Conservation (phyloP, 176 grass and related monocot species). For the Eragrostis nindensis region DNA sequence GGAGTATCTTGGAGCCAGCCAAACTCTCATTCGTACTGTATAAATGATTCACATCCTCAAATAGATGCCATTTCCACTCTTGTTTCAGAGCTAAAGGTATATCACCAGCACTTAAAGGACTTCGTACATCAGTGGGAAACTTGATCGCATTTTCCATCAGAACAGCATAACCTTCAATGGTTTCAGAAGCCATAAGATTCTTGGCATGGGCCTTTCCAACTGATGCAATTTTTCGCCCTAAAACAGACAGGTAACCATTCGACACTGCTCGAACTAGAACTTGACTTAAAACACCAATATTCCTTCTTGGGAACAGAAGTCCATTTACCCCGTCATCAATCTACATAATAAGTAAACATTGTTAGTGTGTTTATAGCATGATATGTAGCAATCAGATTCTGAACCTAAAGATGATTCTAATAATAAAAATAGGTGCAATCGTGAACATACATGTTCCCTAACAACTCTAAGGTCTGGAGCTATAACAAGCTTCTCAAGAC, state of each 20-base stretch:
- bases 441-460: constrained; percentile 75
- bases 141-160: constrained; percentile 79
- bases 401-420: constrained; percentile 24
- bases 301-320: constrained; percentile 77
- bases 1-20: constrained; percentile 59
- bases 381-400: constrained; percentile 19
- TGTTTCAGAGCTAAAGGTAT: constrained; percentile 74
- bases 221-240: constrained; percentile 71
- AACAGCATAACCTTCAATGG: constrained; percentile 72
- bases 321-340: constrained; percentile 86
- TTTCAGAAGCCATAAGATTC: constrained; percentile 84
- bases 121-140: constrained; percentile 65
- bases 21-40: constrained; percentile 50
- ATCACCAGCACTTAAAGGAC: constrained; percentile 58
- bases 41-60: constrained; percentile 64
- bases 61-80: constrained; percentile 85
- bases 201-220: constrained; percentile 76
- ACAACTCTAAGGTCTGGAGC: constrained; percentile 90
- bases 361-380: constrained; percentile 32
- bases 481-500: constrained; percentile 83
- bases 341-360: constrained; percentile 54
- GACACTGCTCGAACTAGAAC: constrained; percentile 62
- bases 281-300: constrained; percentile 57
- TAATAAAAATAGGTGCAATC: constrained; percentile 21
- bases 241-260: constrained; percentile 68